Evolutionary conservation across 495 filamentous ascomycete species (phyloP).

Genomic region (Paragyromitra xinjiangensis): DNA sequence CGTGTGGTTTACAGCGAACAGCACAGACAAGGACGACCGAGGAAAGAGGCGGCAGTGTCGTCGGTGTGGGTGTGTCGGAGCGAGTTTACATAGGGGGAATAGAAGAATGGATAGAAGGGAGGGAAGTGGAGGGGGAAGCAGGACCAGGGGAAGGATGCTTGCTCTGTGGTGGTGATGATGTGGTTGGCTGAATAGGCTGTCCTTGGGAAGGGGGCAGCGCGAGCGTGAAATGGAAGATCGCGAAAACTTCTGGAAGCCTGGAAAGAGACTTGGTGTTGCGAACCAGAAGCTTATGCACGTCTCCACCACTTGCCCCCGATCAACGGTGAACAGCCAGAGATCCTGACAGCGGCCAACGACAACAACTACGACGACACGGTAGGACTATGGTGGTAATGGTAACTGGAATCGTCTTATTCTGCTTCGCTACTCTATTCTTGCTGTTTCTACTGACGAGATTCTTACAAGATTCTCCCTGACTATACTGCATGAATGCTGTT

Average conservation of each 20-base stretch:
- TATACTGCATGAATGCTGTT: neutral
- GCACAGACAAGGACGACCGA: constrained; percentile 18
- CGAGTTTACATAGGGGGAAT: constrained; percentile 50
- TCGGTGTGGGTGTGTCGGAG: constrained; percentile 42
- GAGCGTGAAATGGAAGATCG: constrained; percentile 47
- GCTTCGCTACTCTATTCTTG: constrained; percentile 16
- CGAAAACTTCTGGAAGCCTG: constrained; percentile 54
- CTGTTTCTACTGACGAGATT: neutral
- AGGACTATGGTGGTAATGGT: neutral
- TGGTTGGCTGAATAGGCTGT: constrained; percentile 36
- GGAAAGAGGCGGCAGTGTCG: constrained; percentile 41
- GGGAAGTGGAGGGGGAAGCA: constrained; percentile 24
- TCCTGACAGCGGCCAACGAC: constrained; percentile 49
- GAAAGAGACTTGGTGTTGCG: constrained; percentile 49
- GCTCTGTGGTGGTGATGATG: constrained; percentile 29
- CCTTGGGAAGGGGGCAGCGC: constrained; percentile 37
- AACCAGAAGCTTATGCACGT: constrained; percentile 54
- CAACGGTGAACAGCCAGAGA: constrained; percentile 51
- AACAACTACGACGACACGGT: constrained; percentile 27
- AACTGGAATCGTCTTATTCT: neutral
- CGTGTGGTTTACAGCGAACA: constrained; percentile 42
- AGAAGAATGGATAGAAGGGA: constrained; percentile 38
- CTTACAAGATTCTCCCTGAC: neutral
- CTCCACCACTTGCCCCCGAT: constrained; percentile 47
- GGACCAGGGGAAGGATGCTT: constrained; percentile 36